phyloP scores from a whole-genome alignment of 1,139 yeast genomes.

The Arxiozyma slooffiae region DNA sequence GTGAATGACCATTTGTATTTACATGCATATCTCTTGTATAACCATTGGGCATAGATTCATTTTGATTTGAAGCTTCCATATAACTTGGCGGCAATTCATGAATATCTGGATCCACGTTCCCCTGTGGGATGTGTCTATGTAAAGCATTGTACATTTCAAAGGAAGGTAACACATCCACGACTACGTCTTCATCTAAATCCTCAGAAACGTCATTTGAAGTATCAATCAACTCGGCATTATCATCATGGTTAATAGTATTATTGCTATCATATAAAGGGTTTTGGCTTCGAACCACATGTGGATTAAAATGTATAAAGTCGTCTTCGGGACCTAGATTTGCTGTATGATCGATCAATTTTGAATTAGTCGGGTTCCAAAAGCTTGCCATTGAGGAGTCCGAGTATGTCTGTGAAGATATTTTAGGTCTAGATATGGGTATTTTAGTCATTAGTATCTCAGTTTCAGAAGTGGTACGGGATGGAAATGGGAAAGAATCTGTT shows the following conservation, averaged over 20 bases:
- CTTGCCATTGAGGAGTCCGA: neutral
- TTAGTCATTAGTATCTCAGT: neutral
- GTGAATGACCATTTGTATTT: neutral
- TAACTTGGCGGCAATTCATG: slow-evolving; percentile 29
- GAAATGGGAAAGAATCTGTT: neutral
- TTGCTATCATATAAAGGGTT: neutral
- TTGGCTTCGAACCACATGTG: neutral
- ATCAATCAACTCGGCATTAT: neutral
- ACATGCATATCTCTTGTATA: neutral
- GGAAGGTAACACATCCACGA: slow-evolving; percentile 29
- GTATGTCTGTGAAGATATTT: neutral
- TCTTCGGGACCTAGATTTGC: neutral
- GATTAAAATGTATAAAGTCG: neutral
- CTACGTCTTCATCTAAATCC: slow-evolving; percentile 8
- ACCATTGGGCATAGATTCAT: neutral
- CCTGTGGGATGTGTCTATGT: slow-evolving; percentile 30
- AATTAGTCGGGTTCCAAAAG: neutral
- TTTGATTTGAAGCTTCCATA: slow-evolving; percentile 12
- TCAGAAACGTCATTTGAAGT: neutral
- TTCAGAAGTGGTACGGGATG: neutral
- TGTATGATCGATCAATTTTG: neutral
- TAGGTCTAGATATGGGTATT: neutral
- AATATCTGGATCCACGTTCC: slow-evolving; percentile 27
- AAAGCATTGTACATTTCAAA: slow-evolving; percentile 30
- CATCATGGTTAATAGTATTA: neutral